A percentile compares a stretch with the other conserved stretches of the same genome.
Conservation (phyloP, 2,329 filamentous ascomycete genomes). For the Cladosporium sp. region DNA sequence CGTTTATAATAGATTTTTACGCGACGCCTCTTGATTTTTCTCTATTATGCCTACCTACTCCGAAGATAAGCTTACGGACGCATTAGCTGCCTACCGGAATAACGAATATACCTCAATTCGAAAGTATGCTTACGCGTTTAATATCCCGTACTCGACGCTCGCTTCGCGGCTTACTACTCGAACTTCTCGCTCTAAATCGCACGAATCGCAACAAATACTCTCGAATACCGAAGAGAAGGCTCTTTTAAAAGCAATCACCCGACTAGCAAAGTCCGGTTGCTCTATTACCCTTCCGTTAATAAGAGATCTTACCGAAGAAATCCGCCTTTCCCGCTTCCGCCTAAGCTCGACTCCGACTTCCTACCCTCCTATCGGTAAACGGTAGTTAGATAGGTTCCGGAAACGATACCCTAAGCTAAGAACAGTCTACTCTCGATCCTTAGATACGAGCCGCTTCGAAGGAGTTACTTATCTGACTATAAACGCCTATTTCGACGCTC, state of each 20-base stretch:
- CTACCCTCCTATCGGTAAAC: conserved; percentile 11
- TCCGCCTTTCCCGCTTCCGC: too few relatives aligned
- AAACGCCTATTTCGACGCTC: conserved; percentile 20
- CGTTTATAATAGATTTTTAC: neutral
- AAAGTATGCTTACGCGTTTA: conserved; percentile 7
- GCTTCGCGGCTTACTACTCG: neutral
- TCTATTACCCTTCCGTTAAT: neutral
- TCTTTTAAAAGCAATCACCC: neutral
- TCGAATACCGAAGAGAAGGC: neutral
- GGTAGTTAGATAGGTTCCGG: conserved; percentile 18
- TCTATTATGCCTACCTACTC: conserved; percentile 1
- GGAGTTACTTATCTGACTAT: conserved; percentile 5
- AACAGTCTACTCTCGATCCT: conserved; percentile 8
- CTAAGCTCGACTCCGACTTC: too few relatives aligned
- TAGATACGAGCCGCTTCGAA: conserved; percentile 15
- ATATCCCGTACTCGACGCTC: neutral
- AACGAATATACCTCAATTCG: conserved; percentile 1
- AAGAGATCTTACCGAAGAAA: neutral
- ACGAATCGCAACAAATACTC: neutral
- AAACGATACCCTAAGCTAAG: conserved; percentile 15
- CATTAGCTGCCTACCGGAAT: neutral
- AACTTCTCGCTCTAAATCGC: neutral
- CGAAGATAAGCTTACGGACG: neutral
- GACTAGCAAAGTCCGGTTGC: neutral
- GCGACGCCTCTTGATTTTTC: neutral